Base-by-base conservation (phyloP, 129 eudicot genomes). In the Deinandra increscens region DNA sequence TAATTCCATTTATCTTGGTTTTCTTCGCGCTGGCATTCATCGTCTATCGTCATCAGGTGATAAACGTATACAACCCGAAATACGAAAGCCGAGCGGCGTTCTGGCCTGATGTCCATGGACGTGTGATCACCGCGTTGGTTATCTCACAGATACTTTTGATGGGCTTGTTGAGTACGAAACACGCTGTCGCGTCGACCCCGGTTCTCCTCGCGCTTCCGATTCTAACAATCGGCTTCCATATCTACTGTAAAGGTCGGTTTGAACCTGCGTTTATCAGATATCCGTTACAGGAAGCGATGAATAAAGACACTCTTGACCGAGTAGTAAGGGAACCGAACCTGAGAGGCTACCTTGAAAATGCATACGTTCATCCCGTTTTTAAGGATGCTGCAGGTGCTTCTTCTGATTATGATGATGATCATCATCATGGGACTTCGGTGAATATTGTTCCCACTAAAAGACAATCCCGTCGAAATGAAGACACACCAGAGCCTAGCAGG, bases 31-130 rank as follows among this genome's bases (percentile, higher is more conserved):
- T 93, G 66, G 91, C 97, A 2, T 93, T 81, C 42, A 72, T 93
- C 41, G 77, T 87, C 11, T 89, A 75, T 33, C 93, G 98, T 49
- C 98, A 93, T 82, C 98, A 89, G 98, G 79, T 93, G 58, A 93
- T 93, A 56, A 93, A 91, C 44, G 97, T 91, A 8, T 91, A 91
- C 82, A 86, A 91, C 84, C 97, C 91, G 60, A 85, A 91, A 73
- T 91, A 91, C 66, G 96, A 91, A 81, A 91, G 97, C 75, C 85
- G 83, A 42, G 97, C 96, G n/a, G 91, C 95, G 17, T 93, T 89
- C 80, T 93, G 98, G 98, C 98, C 98, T 14, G 96, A 82, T 70
- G 95, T 93, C 53, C 98, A 93, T 43, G 91, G 90, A 33, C 91
- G 98, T 13, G 83, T 93, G 39, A 85, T 93, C 48, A 37, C 56